Evolutionary conservation across 2,329 filamentous ascomycete genomes (phyloP), one percentile per base, ranked within the genome.

Genomic region (Fusarium verticillioides): DNA sequence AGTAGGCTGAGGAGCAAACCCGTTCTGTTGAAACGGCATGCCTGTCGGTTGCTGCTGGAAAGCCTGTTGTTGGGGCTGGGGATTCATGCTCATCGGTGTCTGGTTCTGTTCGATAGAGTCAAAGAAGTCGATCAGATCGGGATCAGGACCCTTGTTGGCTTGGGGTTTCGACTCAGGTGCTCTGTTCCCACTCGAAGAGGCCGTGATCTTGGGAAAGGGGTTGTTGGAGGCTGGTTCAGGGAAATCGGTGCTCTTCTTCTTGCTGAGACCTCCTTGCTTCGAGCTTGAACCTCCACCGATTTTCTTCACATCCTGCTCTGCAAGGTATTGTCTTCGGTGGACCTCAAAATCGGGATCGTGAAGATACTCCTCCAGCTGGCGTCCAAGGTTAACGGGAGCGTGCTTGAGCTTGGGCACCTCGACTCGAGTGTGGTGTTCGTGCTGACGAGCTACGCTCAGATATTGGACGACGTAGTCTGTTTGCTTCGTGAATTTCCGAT

Each of bases 341-440:
- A 95, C 89, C 77, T 99, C 96, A 78, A 99, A 99, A 81, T 99
- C 96, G 7, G 94, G 91, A 78, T 99, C 96, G 72, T 95, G 92
- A 50, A 99, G 85, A 79, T 99, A 98, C 76, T 99, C 96, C 81
- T 98, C 95, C 32, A 99, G 87, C 63, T 97, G 94, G 32, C 92
- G 92, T 21, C 94, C 94, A 59, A 99, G 84, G 79, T 96, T 97
- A 3, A 97, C 95, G 2, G 96, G 97, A 10, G 96, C 96, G 81
- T 99, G 96, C 84, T 98, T 98, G 75, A 99, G 88, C 84, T 97
- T 98, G 15, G 96, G 96, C 12, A 99, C 97, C 79, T 98, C 94
- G 43, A 99, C 89, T 69, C 96, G 88, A 9, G 96, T 99, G 72
- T 95, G 94, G 79, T 95, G 92, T 83, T 98, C 95, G 80, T 96